A percentile compares a stretch with the other conserved stretches of the same genome.
phyloP scores from a whole-genome alignment of 1,284 basidiomycete species.

The Ceraceosorus guamensis region DNA sequence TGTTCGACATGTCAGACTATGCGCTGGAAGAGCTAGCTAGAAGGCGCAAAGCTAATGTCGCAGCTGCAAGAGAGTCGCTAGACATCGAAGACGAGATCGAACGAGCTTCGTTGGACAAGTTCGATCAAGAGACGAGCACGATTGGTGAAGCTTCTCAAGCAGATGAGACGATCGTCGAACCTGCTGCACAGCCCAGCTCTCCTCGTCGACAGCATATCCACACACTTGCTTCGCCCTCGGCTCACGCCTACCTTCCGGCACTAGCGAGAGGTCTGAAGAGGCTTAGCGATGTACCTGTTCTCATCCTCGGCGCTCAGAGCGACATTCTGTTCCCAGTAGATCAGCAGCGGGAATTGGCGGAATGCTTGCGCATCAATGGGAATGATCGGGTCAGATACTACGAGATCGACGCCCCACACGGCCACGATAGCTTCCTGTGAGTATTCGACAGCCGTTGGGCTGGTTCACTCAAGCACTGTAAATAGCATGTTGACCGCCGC shows the following conservation, averaged over 20 bases:
- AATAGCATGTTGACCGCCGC: background rate
- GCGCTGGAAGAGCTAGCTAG: conserved; percentile 57
- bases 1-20: conserved; percentile 87
- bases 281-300: conserved; percentile 67
- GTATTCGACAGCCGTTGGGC: background rate
- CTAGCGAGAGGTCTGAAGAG: conserved; percentile 76
- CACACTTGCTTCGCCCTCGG: conserved; percentile 53
- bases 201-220: conserved; percentile 54
- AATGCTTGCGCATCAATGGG: conserved; percentile 81
- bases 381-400: conserved; percentile 77
- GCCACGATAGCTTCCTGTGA: conserved; percentile 78
- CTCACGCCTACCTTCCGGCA: conserved; percentile 64
- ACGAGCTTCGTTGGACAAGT: background rate
- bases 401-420: conserved; percentile 96
- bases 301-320: conserved; percentile 78
- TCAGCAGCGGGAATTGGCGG: conserved; percentile 89
- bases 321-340: conserved; percentile 96
- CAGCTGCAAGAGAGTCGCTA: background rate
- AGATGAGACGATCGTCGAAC: conserved; percentile 44
- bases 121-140: background rate
- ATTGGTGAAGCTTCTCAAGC: conserved; percentile 40
- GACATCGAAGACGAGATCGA: background rate
- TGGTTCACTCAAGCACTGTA: background rate
- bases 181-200: conserved; percentile 9
- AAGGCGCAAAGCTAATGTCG: conserved; percentile 10